Evolutionary conservation across 2,329 filamentous ascomycete species (phyloP).

Genomic region (Fonsecaea multimorphosa): DNA sequence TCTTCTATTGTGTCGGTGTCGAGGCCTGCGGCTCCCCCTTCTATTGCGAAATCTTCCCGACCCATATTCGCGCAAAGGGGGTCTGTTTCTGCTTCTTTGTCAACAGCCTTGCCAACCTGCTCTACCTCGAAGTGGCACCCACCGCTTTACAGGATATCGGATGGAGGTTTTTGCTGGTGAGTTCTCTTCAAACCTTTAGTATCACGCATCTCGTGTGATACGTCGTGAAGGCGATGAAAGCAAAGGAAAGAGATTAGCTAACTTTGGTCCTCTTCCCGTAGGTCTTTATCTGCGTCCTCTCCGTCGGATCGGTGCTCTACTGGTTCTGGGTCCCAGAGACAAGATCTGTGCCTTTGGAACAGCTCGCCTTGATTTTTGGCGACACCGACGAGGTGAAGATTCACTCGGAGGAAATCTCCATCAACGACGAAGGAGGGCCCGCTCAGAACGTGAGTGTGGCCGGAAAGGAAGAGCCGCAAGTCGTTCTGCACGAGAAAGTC

Average conservation of each 20-base stretch:
- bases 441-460: background rate
- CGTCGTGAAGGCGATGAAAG: too few relatives aligned
- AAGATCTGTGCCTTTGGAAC: slow-evolving; percentile 42
- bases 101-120: background rate
- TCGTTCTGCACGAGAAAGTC: background rate
- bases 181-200: background rate
- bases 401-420: slow-evolving; percentile 1
- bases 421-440: background rate
- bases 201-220: background rate
- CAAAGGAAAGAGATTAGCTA: too few relatives aligned
- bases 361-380: slow-evolving; percentile 41
- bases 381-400: slow-evolving; percentile 14
- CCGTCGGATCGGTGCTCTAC: background rate
- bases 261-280: background rate
- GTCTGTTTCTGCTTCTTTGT: background rate
- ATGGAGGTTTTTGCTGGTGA: slow-evolving; percentile 14
- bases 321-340: slow-evolving; percentile 41
- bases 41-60: slow-evolving; percentile 12
- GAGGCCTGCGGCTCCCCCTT: slow-evolving; percentile 1
- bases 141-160: slow-evolving; percentile 14
- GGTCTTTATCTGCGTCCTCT: slow-evolving; percentile 27
- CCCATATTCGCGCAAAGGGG: slow-evolving; percentile 10
- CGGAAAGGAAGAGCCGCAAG: background rate
- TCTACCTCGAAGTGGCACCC: slow-evolving; percentile 18
- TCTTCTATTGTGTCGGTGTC: slow-evolving; percentile 46